Evolutionary conservation across 2,329 filamentous ascomycete species (phyloP).

Genomic region (Fusarium camptoceras): DNA sequence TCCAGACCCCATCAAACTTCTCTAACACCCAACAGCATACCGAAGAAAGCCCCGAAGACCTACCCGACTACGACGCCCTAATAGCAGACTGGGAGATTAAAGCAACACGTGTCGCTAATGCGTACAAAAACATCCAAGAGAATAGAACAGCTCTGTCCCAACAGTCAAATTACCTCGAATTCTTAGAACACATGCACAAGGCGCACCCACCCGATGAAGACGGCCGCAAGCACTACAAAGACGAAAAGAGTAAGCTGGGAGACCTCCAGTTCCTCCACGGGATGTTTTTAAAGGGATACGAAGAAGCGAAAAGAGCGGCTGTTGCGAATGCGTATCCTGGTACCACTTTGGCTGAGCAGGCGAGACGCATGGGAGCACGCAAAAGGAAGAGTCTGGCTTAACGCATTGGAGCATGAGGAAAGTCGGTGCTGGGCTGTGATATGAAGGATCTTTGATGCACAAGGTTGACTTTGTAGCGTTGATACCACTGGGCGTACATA

Average conservation of each 20-base stretch:
- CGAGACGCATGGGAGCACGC: neutral
- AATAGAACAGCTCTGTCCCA: neutral
- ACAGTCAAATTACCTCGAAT: neutral
- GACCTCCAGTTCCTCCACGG: neutral
- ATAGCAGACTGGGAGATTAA: neutral
- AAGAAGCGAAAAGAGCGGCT: neutral
- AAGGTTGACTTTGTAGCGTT: neutral
- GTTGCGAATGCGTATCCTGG: neutral
- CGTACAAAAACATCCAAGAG: neutral
- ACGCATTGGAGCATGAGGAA: neutral
- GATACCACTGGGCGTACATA: no score
- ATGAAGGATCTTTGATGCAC: neutral
- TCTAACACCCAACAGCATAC: neutral
- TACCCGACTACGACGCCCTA: neutral
- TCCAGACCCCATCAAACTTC: accelerated
- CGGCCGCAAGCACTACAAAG: neutral
- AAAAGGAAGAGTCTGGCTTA: neutral
- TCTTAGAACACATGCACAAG: neutral
- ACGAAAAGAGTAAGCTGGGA: neutral
- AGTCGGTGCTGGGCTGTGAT: accelerated
- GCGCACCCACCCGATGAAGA: neutral
- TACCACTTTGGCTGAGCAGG: neutral
- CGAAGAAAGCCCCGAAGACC: neutral
- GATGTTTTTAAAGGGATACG: neutral
- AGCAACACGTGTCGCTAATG: neutral